A percentile compares a stretch with the other conserved stretches of the same genome.
Evolutionary conservation across 805 yeast genomes (phyloP).

Genomic region (Kuraishia hungarica): DNA sequence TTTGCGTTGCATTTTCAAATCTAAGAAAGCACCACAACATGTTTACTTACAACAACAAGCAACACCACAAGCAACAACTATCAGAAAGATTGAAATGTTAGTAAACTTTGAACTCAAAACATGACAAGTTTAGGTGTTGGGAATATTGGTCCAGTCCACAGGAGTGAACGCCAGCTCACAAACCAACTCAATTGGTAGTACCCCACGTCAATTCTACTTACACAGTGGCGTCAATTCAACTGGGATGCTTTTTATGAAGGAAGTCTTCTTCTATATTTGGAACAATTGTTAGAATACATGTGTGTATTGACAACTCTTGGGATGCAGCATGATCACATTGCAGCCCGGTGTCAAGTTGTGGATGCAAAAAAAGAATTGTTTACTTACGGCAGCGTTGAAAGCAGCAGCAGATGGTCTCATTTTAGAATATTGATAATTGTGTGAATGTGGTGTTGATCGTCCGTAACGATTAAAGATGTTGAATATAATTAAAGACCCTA

Average conservation of each 20-base stretch:
- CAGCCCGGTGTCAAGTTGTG: neutral
- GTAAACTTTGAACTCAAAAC: neutral
- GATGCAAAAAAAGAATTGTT: neutral
- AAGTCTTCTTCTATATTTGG: conserved; percentile 7
- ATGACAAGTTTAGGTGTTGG: too few relatives aligned
- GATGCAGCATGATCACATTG: neutral
- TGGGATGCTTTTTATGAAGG: conserved; percentile 28
- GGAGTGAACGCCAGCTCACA: neutral
- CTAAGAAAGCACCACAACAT: neutral
- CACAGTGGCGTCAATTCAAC: conserved; percentile 50
- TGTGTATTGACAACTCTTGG: neutral
- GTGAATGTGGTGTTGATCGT: neutral
- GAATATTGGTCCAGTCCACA: too few relatives aligned
- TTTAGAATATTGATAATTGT: conserved; percentile 4
- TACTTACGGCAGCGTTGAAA: conserved; percentile 38
- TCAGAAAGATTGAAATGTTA: neutral
- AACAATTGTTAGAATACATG: conserved; percentile 3
- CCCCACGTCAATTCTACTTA: conserved; percentile 3
- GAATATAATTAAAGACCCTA: neutral
- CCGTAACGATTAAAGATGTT: neutral
- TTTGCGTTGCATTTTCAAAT: too few relatives aligned
- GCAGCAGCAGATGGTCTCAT: conserved; percentile 44
- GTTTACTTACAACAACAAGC: conserved; percentile 26
- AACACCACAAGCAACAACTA: conserved; percentile 42
- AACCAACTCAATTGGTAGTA: neutral